phyloP scores from a whole-genome alignment of 495 filamentous ascomycete genomes.

The Neurospora sp. region DNA sequence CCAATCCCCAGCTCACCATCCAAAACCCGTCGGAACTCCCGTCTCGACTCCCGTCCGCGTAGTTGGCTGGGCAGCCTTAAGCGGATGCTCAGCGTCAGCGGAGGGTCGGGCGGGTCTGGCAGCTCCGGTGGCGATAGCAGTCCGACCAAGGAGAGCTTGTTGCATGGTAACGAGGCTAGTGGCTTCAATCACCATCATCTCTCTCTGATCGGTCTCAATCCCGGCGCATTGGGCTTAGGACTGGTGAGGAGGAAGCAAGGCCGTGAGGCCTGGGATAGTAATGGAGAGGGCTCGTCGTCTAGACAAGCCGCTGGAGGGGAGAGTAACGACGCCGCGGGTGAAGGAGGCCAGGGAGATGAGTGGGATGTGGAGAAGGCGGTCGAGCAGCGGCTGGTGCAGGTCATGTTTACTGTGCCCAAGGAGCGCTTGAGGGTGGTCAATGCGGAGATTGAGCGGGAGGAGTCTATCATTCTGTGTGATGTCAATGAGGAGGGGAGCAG shows the following conservation, averaged over 20 bases:
- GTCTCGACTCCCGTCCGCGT: conserved; percentile 8
- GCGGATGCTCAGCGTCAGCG: conserved; percentile 30
- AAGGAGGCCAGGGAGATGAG: conserved; percentile 38
- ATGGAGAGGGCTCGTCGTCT: not conserved
- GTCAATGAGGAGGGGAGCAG: not conserved
- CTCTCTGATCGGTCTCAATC: not conserved
- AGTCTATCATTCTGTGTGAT: conserved; percentile 7
- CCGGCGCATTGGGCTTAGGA: not conserved
- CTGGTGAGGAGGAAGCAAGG: conserved; percentile 33
- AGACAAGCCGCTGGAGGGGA: not conserved
- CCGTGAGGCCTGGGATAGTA: conserved; percentile 29
- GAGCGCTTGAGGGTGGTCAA: conserved; percentile 83
- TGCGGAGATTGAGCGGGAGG: conserved; percentile 41
- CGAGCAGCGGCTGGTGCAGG: conserved; percentile 71
- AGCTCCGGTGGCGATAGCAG: conserved; percentile 10
- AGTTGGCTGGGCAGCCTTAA: conserved; percentile 42
- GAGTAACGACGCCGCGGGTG: not conserved
- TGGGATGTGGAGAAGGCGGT: conserved; percentile 87
- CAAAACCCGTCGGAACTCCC: not conserved
- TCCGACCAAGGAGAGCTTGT: conserved; percentile 16
- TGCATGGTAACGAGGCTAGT: conserved; percentile 8
- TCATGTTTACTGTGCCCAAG: conserved; percentile 88
- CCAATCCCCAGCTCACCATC: not conserved
- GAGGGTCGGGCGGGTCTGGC: conserved; percentile 6
- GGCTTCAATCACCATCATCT: not conserved